phyloP scores from a whole-genome alignment of 2,329 filamentous ascomycete genomes.

The Xenosphaeropsis pyriputrescens region DNA sequence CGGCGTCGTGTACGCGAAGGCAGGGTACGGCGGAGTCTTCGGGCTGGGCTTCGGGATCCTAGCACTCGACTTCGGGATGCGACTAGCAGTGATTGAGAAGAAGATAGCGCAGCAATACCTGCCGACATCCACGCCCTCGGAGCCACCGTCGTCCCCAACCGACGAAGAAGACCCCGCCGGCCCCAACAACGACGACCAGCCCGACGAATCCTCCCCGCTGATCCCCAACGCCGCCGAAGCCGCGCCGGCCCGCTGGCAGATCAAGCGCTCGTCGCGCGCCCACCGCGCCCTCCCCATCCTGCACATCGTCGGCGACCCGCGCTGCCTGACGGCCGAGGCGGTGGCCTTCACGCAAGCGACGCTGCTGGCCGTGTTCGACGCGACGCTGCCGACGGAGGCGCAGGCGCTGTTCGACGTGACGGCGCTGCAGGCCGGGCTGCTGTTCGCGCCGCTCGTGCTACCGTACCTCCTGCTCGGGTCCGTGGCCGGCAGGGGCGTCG shows the following conservation, averaged over 20 bases:
- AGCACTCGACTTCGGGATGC: conserved; percentile 41
- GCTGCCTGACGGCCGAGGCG: conserved; percentile 22
- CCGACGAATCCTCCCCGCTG: conserved; percentile 21
- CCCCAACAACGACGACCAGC: conserved; percentile 7
- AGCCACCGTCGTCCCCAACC: too few relatives aligned
- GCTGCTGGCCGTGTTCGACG: conserved; percentile 22
- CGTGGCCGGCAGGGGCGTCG: conserved; percentile 20
- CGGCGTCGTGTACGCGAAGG: conserved; percentile 42
- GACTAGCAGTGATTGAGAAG: conserved; percentile 47
- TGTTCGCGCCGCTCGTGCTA: conserved; percentile 22
- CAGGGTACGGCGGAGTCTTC: conserved; percentile 44
- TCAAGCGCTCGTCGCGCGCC: too few relatives aligned
- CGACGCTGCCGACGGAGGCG: conserved; percentile 22
- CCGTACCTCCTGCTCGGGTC: conserved; percentile 21
- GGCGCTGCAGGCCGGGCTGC: conserved; percentile 20
- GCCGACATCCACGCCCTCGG: neutral
- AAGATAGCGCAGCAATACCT: conserved; percentile 33
- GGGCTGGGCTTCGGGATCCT: conserved; percentile 37
- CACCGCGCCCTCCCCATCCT: conserved; percentile 26
- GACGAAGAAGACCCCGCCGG: conserved; percentile 10
- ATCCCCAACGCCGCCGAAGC: conserved; percentile 17
- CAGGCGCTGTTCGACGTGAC: conserved; percentile 21
- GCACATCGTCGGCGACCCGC: conserved; percentile 23
- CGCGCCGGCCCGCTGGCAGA: too few relatives aligned
- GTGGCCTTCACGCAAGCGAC: conserved; percentile 28